phyloP scores from a whole-genome alignment of 495 filamentous ascomycete species.

The Chaetomium tenue region DNA sequence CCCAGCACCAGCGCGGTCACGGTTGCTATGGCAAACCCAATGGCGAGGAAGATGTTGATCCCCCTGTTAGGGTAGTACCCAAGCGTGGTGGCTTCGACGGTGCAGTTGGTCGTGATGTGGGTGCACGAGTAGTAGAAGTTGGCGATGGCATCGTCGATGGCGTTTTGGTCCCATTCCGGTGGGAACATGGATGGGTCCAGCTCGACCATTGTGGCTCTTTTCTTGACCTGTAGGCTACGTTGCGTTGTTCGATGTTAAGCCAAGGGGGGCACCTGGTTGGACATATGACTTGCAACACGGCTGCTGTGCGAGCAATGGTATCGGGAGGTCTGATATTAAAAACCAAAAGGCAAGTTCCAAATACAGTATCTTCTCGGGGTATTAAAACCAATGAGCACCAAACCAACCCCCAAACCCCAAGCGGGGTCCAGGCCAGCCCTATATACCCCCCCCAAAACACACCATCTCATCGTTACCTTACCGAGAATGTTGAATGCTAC shows the following conservation, averaged over 20 bases:
- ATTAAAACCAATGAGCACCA: not conserved
- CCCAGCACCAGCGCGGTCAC: constrained; percentile 51
- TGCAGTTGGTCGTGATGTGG: constrained; percentile 51
- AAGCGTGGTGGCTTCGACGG: constrained; percentile 60
- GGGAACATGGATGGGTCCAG: constrained; percentile 22
- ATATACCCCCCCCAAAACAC: not conserved
- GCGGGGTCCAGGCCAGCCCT: constrained; percentile 3
- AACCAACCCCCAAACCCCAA: not conserved
- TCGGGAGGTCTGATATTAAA: not conserved
- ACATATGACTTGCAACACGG: not conserved
- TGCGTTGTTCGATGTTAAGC: not conserved
- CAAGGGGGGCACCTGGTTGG: not conserved
- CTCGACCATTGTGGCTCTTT: constrained; percentile 1
- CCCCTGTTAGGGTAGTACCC: constrained; percentile 66
- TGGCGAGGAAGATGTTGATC: constrained; percentile 61
- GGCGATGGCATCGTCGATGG: constrained; percentile 19
- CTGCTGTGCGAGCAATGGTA: not conserved
- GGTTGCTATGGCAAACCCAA: constrained; percentile 52
- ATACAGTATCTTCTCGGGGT: not conserved
- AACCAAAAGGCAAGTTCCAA: not conserved
- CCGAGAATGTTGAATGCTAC: not conserved
- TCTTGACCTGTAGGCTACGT: not conserved
- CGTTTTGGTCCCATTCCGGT: constrained; percentile 2
- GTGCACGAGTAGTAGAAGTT: constrained; percentile 45
- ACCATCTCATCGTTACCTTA: not conserved